phyloP scores from a whole-genome alignment of 2,329 filamentous ascomycete genomes.

The Grosmannia clavigera region DNA sequence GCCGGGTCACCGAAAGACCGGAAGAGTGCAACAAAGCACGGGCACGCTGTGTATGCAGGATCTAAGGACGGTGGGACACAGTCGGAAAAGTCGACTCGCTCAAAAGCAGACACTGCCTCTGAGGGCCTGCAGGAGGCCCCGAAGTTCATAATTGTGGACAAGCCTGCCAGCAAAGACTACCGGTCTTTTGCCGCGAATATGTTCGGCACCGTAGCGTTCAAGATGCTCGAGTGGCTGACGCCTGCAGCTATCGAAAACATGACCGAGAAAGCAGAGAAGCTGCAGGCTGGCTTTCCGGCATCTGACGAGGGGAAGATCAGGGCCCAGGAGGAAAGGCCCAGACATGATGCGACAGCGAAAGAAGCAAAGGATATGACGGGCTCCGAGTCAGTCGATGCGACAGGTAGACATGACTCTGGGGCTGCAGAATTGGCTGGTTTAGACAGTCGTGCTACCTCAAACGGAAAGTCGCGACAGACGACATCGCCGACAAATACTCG shows the following conservation, averaged over 20 bases:
- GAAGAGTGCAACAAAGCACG: not conserved
- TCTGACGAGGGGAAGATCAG: not conserved
- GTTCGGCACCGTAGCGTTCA: constrained; percentile 53
- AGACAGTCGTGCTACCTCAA: not conserved
- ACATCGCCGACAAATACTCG: constrained; percentile 6
- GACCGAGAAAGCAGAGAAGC: constrained; percentile 24
- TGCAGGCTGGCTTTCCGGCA: constrained; percentile 16
- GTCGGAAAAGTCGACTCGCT: not conserved
- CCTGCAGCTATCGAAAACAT: constrained; percentile 41
- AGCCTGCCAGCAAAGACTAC: constrained; percentile 39
- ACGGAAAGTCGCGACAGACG: not conserved
- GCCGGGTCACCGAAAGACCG: not conserved
- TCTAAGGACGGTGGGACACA: not conserved
- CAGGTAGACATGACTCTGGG: not conserved
- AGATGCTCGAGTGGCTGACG: constrained; percentile 60
- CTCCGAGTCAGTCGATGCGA: not conserved
- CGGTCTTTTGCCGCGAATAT: constrained; percentile 50
- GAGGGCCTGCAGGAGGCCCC: not conserved
- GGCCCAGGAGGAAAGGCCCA: not conserved
- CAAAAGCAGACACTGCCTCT: not conserved
- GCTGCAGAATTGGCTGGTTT: not conserved
- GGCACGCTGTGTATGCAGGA: not conserved
- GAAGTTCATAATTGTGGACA: constrained; percentile 30
- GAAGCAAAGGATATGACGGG: not conserved
- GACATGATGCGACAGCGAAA: not conserved